phyloP scores from a whole-genome alignment of 768 basidiomycete genomes.

The Lentinus brumalis region DNA sequence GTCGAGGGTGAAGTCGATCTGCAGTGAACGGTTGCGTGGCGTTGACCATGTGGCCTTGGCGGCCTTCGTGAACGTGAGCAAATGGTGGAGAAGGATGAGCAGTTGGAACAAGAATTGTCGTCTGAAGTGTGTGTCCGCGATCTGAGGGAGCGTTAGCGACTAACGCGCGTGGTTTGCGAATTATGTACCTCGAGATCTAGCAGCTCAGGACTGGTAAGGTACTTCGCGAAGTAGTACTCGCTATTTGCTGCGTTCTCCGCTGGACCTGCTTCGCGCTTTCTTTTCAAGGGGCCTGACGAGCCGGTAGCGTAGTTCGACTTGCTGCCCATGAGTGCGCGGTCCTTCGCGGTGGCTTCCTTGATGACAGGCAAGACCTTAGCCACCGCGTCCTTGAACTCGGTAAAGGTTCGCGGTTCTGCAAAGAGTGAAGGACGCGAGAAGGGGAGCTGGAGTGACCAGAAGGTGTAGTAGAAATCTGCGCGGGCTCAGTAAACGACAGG shows the following conservation, averaged over 20 bases:
- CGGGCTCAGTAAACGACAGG: neutral
- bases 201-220: slow-evolving; percentile 84
- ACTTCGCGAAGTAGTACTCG: slow-evolving; percentile 94
- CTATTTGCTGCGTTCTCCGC: slow-evolving; percentile 59
- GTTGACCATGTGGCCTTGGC: slow-evolving; percentile 63
- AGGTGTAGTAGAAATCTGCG: slow-evolving; percentile 79
- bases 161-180: neutral
- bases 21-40: slow-evolving; percentile 73
- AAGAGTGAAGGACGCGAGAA: slow-evolving; percentile 84
- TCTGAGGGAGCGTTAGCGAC: slow-evolving; percentile 42
- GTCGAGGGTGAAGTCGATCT: slow-evolving; percentile 81
- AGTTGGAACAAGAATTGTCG: slow-evolving; percentile 89
- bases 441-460: slow-evolving; percentile 86
- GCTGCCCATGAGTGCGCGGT: slow-evolving; percentile 86
- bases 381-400: slow-evolving; percentile 69
- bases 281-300: slow-evolving; percentile 34
- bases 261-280: slow-evolving; percentile 50
- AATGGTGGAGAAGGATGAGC: slow-evolving; percentile 73
- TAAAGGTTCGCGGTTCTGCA: slow-evolving; percentile 53
- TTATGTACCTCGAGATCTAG: slow-evolving; percentile 79
- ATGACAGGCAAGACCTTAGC: slow-evolving; percentile 76
- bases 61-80: slow-evolving; percentile 71
- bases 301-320: slow-evolving; percentile 39
- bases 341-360: slow-evolving; percentile 84
- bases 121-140: slow-evolving; percentile 91